Evolutionary conservation across 495 filamentous ascomycete species (phyloP), one percentile per base, ranked within the genome.

Genomic region (Annulohypoxylon nitens): DNA sequence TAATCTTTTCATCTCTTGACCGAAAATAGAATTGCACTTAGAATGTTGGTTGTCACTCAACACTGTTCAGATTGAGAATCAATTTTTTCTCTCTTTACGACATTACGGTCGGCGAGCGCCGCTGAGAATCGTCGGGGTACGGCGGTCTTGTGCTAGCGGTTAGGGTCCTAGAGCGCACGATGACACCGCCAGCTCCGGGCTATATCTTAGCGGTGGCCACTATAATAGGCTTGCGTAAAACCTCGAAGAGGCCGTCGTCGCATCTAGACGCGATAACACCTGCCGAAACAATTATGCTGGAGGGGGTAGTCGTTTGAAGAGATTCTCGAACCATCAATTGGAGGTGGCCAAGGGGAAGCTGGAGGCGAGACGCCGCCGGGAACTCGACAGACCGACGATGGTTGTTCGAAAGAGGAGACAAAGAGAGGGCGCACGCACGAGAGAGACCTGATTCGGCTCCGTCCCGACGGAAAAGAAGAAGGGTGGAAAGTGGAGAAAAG

Each of bases 401-500:
- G 60, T 64, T 63, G 63, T 64, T 55, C 47, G 59, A 54, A 25
- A 26, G 2, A 14, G 25, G 25, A 50, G 34, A 30, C 23, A 63
- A 33, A 47, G 23, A 18, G 14, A 39, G 36, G 14, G 39, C 11
- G 39, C 39, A 14, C 12, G 39, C 39, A 43, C 45, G 54, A 64
- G 57, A 34, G 43, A 61, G 43, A 20, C 54, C 58, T 61, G 60
- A 70, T 67, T 77, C 75, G 75, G 75, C 69, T 75, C 71, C 75
- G 69, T 69, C 74, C 71, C 71, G 76, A 76, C 62, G 66, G 74
- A 75, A 63, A 73, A 64, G 62, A 72, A 39, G 69, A 61, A 64
- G 65, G 64, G 51, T 59, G 25, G 20, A 55, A 51, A 50, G 57
- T 60, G 57, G 57, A 43, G 57, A 60, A 60, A 58, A 8, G 20